Evolutionary conservation across 1,284 basidiomycete species (phyloP).

Genomic region (Sanghuangporus baumii): DNA sequence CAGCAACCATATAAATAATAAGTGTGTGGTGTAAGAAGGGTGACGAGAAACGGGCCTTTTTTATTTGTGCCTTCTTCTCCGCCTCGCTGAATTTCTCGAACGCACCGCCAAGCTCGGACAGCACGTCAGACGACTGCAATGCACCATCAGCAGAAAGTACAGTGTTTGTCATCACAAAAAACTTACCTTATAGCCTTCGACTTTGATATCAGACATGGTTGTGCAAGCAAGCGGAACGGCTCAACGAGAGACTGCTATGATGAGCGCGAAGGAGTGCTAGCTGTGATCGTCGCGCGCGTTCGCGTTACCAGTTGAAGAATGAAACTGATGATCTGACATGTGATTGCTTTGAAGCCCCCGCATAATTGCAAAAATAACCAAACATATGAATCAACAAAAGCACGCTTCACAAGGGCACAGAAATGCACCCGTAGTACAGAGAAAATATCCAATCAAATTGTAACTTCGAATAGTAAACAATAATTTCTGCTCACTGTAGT

Average conservation of each 20-base stretch:
- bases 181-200: conserved; percentile 51
- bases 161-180: not conserved
- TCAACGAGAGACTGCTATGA: not conserved
- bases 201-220: conserved; percentile 52
- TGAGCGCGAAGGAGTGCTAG: not conserved
- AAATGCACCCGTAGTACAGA: no score
- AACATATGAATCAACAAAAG: not conserved
- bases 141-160: conserved; percentile 1
- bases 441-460: no score
- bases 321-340: not conserved
- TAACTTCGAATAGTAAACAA: no score
- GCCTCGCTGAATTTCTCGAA: conserved; percentile 63
- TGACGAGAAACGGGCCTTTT: conserved; percentile 58
- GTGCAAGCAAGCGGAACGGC: not conserved
- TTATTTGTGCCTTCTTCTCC: conserved; percentile 78
- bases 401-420: no score
- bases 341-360: not conserved
- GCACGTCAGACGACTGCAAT: conserved; percentile 62
- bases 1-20: not conserved
- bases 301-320: not conserved
- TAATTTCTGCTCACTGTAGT: no score
- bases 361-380: not conserved
- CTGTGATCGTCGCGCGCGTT: not conserved
- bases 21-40: not conserved
- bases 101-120: conserved; percentile 55